phyloP scores from a whole-genome alignment of 345 rosid genomes.

The Lepidium sativum region DNA sequence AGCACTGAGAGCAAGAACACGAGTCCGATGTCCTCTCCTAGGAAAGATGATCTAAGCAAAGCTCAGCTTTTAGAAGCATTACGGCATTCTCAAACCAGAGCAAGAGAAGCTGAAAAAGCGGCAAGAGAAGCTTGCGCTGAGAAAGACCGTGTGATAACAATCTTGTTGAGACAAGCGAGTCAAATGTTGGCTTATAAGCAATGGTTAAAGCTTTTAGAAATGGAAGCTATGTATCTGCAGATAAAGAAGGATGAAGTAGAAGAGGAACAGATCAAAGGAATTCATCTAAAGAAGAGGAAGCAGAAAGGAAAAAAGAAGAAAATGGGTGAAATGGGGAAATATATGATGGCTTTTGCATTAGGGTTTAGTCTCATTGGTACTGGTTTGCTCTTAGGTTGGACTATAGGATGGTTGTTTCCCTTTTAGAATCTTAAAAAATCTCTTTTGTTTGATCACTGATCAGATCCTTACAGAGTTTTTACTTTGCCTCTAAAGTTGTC shows the following conservation, averaged over 20 bases:
- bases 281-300: constrained; percentile 21
- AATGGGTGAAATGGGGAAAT: constrained; percentile 33
- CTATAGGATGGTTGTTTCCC: constrained; percentile 78
- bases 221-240: constrained; percentile 54
- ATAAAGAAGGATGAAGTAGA: too few relatives aligned
- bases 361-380: constrained; percentile 85
- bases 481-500: neutral
- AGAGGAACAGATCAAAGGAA: constrained; percentile 10
- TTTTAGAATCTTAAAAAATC: constrained; percentile 26
- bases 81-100: constrained; percentile 89
- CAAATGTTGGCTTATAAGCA: constrained; percentile 90
- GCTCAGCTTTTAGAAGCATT: constrained; percentile 83
- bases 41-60: constrained; percentile 47
- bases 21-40: constrained; percentile 24
- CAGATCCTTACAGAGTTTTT: neutral
- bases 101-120: constrained; percentile 88
- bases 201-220: constrained; percentile 83
- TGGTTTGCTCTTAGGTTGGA: constrained; percentile 91
- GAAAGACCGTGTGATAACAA: constrained; percentile 65
- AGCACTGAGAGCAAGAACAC: constrained; percentile 18
- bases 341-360: constrained; percentile 58
- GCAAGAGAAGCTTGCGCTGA: constrained; percentile 68
- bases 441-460: constrained; percentile 1
- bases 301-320: constrained; percentile 27
- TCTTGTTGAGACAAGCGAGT: constrained; percentile 84